Evolutionary conservation across 345 rosid species (phyloP).

Genomic region (Nephelium lappaceum): DNA sequence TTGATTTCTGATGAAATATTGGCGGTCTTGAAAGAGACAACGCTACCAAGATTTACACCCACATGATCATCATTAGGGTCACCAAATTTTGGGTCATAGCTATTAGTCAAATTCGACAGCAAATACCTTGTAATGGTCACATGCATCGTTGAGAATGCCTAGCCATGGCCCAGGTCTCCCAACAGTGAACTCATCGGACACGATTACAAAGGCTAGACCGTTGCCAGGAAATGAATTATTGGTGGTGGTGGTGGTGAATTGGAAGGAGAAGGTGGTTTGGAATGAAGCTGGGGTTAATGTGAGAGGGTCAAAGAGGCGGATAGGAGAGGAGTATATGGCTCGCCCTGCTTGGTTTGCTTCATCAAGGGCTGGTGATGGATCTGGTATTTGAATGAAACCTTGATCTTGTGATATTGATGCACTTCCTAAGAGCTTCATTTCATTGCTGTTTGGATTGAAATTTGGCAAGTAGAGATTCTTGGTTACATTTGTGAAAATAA

Average conservation of each 20-base stretch:
- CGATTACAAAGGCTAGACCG: conserved; percentile 25
- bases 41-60: conserved; percentile 17
- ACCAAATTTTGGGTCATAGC: conserved; percentile 14
- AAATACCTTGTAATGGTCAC: conserved; percentile 19
- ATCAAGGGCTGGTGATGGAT: conserved; percentile 18
- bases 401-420: conserved; percentile 21
- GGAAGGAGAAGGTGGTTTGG: conserved; percentile 33
- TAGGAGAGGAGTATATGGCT: conserved; percentile 24
- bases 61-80: conserved; percentile 24
- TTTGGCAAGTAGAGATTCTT: conserved; percentile 26
- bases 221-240: background rate
- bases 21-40: conserved; percentile 24
- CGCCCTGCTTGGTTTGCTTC: conserved; percentile 17
- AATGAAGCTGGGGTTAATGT: conserved; percentile 26
- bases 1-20: conserved; percentile 4
- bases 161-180: conserved; percentile 28
- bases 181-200: conserved; percentile 30
- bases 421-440: conserved; percentile 29
- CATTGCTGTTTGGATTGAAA: conserved; percentile 11
- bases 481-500: conserved; percentile 10
- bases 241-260: conserved; percentile 9
- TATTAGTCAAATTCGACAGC: conserved; percentile 23
- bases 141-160: conserved; percentile 25
- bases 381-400: conserved; percentile 26
- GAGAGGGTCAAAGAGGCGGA: conserved; percentile 22